phyloP scores from a whole-genome alignment of 1,139 yeast genomes.

The Torulaspora pretoriensis region DNA sequence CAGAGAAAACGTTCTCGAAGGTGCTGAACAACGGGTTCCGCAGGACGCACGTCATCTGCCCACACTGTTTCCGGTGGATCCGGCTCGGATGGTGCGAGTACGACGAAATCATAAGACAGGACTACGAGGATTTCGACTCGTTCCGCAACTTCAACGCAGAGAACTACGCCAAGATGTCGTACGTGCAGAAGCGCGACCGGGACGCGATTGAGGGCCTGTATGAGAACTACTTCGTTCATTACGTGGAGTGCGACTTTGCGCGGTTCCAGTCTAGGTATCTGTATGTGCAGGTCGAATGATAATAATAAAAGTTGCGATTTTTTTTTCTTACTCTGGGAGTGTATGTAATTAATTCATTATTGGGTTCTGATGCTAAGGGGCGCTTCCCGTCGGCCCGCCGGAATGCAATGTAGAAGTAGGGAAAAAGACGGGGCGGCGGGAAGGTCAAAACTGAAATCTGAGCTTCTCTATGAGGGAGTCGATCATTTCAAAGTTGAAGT shows the following conservation, averaged over 20 bases:
- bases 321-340: background rate
- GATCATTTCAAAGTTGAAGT: slow-evolving; percentile 67
- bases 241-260: slow-evolving; percentile 15
- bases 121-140: slow-evolving; percentile 13
- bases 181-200: slow-evolving; percentile 15
- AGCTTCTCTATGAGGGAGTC: slow-evolving; percentile 60
- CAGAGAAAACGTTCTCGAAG: slow-evolving; percentile 13
- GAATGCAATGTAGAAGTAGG: slow-evolving; percentile 4
- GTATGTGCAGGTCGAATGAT: slow-evolving; percentile 8
- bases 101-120: slow-evolving; percentile 17
- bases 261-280: slow-evolving; percentile 6
- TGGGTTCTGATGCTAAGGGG: slow-evolving; percentile 2
- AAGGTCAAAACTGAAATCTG: slow-evolving; percentile 32
- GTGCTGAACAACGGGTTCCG: slow-evolving; percentile 17
- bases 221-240: slow-evolving; percentile 22
- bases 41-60: slow-evolving; percentile 21
- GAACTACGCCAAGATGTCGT: slow-evolving; percentile 11
- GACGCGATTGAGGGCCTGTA: slow-evolving; percentile 19
- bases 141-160: slow-evolving; percentile 10
- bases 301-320: background rate
- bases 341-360: background rate
- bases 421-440: background rate
- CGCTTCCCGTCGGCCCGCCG: background rate
- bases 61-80: slow-evolving; percentile 18
- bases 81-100: slow-evolving; percentile 23